A percentile compares a stretch with the other conserved stretches of the same genome.
phyloP scores from a whole-genome alignment of 1,139 yeast genomes.

The Suhomyces guaymorum region DNA sequence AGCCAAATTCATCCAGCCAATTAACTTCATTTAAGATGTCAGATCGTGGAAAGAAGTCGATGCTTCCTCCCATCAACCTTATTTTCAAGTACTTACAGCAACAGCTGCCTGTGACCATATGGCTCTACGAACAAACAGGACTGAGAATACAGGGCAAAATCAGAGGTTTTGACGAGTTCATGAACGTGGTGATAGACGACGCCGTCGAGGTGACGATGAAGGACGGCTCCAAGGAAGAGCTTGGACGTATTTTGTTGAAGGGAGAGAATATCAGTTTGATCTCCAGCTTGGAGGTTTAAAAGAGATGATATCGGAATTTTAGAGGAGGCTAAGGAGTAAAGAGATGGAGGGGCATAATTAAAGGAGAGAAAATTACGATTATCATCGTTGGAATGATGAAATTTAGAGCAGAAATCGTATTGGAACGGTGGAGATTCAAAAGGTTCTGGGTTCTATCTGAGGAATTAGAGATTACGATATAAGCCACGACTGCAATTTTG shows the following conservation, averaged over 20 bases:
- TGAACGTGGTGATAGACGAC: constrained; percentile 93
- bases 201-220: constrained; percentile 65
- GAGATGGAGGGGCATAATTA: no score
- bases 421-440: no score
- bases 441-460: no score
- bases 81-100: constrained; percentile 85
- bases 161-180: constrained; percentile 93
- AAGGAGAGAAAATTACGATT: no score
- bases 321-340: neutral
- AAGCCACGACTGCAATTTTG: no score
- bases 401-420: no score
- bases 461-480: no score
- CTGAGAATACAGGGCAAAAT: constrained; percentile 80
- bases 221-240: constrained; percentile 42
- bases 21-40: constrained; percentile 6
- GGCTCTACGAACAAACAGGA: constrained; percentile 86
- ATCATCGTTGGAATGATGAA: no score
- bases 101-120: constrained; percentile 74
- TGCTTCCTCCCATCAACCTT: constrained; percentile 89
- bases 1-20: no score
- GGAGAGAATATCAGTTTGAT: constrained; percentile 94
- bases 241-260: constrained; percentile 69
- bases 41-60: constrained; percentile 31
- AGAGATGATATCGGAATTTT: neutral
- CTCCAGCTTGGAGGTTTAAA: constrained; percentile 50